Evolutionary conservation across 768 basidiomycete genomes (phyloP), one percentile per base, ranked within the genome.

Genomic region (Rubroboletus pulcherrimus): DNA sequence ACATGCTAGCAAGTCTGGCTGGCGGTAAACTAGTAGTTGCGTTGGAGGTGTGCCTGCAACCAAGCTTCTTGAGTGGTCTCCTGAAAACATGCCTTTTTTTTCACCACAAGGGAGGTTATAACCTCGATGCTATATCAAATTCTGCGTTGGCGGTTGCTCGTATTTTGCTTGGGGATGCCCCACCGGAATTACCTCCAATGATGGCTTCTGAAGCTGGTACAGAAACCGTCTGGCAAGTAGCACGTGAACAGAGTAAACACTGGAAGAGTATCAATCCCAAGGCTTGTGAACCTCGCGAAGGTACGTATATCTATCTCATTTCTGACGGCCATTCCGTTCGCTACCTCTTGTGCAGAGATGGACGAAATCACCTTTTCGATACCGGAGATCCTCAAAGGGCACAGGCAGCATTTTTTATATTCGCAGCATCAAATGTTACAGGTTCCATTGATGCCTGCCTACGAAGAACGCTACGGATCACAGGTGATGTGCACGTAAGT

Each of bases 401-500:
- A 98, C 70, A 82, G 96, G n/a, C 85, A 90, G 56, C 80, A 91
- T 60, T 87, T 89, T 56, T 73, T 99, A 34, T 91, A 84, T 72
- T 77, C 80, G n/a, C 78, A 80, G 29, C 83, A 91, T 68, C 74
- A 82, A 10, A 86, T 98, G 82, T 82, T 91, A 70, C 83, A 88
- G 64, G 78, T 97, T 10, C 94, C 93, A 1, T 74, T 97, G 55
- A 78, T 90, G 51, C 81, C 77, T 31, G 82, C 83, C 12, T 76
- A 93, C 40, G 84, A 91, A 63, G 78, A 80, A 44, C 77, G 83
- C 2, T 98, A 93, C 69, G 82, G 83, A 9, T 80, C 87, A 1
- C 94, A 98, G 69, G 79, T 97, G 42, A 83, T 93, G 71, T 90
- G 90, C 85, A 91, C 90, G 95, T 95, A 72, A 58, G 91, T 53